A percentile compares a stretch with the other conserved stretches of the same genome.
Conservation (phyloP, 768 basidiomycete genomes). For the Lactifluus hygrophoroides region DNA sequence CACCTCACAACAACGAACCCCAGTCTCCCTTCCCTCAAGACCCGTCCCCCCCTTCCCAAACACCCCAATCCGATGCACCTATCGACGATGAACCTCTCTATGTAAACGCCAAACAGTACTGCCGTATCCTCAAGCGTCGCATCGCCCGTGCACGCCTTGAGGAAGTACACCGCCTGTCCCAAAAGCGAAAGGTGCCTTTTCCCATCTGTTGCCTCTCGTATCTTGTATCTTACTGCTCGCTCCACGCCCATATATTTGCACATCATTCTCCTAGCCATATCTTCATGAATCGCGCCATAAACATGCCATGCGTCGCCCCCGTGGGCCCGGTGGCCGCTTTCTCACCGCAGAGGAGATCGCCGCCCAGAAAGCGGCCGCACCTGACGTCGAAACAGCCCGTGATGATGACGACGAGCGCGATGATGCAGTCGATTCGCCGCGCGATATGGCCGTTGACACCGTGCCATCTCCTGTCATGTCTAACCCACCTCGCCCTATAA, state of each 20-base stretch:
- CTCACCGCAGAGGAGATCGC: slow-evolving; percentile 94
- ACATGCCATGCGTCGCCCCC: slow-evolving; percentile 94
- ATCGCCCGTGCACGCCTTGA: slow-evolving; percentile 86
- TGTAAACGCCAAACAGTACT: slow-evolving; percentile 99
- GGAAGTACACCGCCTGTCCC: slow-evolving; percentile 86
- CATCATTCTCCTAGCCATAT: slow-evolving; percentile 60
- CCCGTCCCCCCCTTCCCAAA: slow-evolving; percentile 22
- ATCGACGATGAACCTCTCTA: slow-evolving; percentile 97
- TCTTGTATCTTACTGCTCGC: slow-evolving; percentile 1
- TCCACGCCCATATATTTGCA: not conserved
- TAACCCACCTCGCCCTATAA: not conserved
- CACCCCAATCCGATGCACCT: slow-evolving; percentile 31
- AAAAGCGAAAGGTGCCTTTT: slow-evolving; percentile 73
- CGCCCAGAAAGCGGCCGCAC: slow-evolving; percentile 51
- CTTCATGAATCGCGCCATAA: slow-evolving; percentile 97
- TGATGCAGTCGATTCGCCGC: slow-evolving; percentile 27
- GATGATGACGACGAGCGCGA: slow-evolving; percentile 42
- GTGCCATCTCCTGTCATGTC: slow-evolving; percentile 8
- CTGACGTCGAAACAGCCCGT: slow-evolving; percentile 27
- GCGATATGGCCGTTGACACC: slow-evolving; percentile 9
- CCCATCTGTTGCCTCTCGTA: not conserved
- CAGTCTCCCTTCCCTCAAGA: slow-evolving; percentile 11
- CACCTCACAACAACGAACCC: slow-evolving; percentile 13
- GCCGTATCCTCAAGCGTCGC: slow-evolving; percentile 93
- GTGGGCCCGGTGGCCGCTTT: slow-evolving; percentile 96